A percentile compares a stretch with the other conserved stretches of the same genome.
Conservation (phyloP, 768 basidiomycete genomes). For the Coprinopsis strossmayeri region DNA sequence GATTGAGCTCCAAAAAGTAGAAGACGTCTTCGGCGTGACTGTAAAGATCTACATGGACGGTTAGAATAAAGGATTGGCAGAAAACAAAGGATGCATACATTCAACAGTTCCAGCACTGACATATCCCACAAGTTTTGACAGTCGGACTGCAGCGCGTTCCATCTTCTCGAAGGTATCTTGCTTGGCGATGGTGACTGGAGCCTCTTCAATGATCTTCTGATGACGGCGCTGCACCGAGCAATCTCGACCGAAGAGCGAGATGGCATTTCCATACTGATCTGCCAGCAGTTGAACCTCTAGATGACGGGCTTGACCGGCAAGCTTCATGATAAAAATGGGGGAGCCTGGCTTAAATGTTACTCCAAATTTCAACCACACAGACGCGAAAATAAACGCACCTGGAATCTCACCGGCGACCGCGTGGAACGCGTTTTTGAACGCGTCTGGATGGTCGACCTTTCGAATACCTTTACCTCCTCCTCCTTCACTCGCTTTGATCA, state of each 20-base stretch:
- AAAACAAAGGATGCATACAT: slow-evolving; percentile 60
- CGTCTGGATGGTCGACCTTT: slow-evolving; percentile 81
- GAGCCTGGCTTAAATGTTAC: slow-evolving; percentile 50
- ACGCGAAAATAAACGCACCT: slow-evolving; percentile 46
- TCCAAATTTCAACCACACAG: slow-evolving; percentile 4
- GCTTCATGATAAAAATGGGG: slow-evolving; percentile 99
- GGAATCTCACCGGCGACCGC: slow-evolving; percentile 96
- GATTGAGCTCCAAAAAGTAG: slow-evolving; percentile 97
- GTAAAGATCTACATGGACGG: slow-evolving; percentile 68
- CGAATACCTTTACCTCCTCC: slow-evolving; percentile 99
- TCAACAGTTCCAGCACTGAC: slow-evolving; percentile 98
- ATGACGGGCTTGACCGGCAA: slow-evolving; percentile 95
- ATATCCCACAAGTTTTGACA: slow-evolving; percentile 98
- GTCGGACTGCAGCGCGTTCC: slow-evolving; percentile 98
- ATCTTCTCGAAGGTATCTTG: slow-evolving; percentile 91
- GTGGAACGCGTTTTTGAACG: slow-evolving; percentile 90
- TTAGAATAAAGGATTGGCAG: slow-evolving; percentile 8
- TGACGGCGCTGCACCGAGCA: slow-evolving; percentile 99
- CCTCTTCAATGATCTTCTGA: slow-evolving; percentile 99
- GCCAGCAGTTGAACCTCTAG: slow-evolving; percentile 97
- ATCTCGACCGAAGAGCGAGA: slow-evolving; percentile 97
- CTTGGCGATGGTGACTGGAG: slow-evolving; percentile 95
- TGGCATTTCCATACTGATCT: slow-evolving; percentile 98
- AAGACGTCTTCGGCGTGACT: slow-evolving; percentile 90
- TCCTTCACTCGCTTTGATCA: slow-evolving; percentile 99